These are phyloP conservation scores for Claviceps africana DNA, from an alignment of 2,329 filamentous ascomycete species.

Conservation along the genomic window DNA sequence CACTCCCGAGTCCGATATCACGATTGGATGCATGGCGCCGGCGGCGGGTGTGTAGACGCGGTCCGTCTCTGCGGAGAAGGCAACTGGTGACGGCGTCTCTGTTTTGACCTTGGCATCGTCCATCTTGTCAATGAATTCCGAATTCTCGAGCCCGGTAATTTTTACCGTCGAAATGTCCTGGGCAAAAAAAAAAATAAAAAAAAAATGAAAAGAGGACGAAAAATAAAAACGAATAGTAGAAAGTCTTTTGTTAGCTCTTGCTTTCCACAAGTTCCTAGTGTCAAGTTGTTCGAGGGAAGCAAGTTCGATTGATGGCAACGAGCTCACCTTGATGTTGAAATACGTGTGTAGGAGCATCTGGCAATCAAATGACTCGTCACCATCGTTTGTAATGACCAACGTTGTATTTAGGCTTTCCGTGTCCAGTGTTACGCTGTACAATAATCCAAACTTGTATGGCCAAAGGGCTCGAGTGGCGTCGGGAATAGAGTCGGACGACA, in stretches of 20 bases:
- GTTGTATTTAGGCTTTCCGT: slow-evolving; percentile 64
- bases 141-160: slow-evolving; percentile 62
- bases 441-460: slow-evolving; percentile 76
- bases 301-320: neutral
- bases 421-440: slow-evolving; percentile 83
- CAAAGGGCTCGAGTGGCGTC: slow-evolving; percentile 58
- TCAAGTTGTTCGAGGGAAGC: neutral
- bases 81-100: slow-evolving; percentile 46
- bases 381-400: slow-evolving; percentile 81
- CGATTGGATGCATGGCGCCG: slow-evolving; percentile 42
- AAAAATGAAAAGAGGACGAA: neutral
- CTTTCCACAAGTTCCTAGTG: neutral
- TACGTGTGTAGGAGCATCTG: slow-evolving; percentile 89
- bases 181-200: neutral
- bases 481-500: slow-evolving; percentile 58
- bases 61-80: slow-evolving; percentile 69
- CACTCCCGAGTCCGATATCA: slow-evolving; percentile 48
- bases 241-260: neutral
- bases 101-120: slow-evolving; percentile 50
- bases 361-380: slow-evolving; percentile 70
- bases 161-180: slow-evolving; percentile 67
- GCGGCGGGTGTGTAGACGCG: slow-evolving; percentile 66
- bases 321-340: slow-evolving; percentile 59
- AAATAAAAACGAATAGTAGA: neutral
- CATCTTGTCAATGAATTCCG: slow-evolving; percentile 75